phyloP scores from a whole-genome alignment of 1,284 basidiomycete genomes.

The Ustilago esculenta region DNA sequence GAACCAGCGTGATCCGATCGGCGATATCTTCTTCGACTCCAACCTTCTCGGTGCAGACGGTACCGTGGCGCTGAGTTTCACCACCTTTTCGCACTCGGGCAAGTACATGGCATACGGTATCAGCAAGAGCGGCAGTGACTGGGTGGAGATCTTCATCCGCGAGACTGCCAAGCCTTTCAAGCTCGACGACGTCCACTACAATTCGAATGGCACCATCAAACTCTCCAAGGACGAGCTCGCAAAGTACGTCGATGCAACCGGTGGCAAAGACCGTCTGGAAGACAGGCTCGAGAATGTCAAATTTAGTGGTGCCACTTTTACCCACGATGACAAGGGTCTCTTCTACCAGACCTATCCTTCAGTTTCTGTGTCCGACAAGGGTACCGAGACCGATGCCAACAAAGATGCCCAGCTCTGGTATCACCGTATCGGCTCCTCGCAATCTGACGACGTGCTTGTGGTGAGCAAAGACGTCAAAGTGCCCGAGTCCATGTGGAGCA shows the following conservation, averaged over 20 bases:
- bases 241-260: slow-evolving; percentile 38
- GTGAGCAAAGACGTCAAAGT: slow-evolving; percentile 56
- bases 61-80: slow-evolving; percentile 57
- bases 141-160: slow-evolving; percentile 61
- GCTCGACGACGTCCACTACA: slow-evolving; percentile 38
- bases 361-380: slow-evolving; percentile 52
- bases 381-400: slow-evolving; percentile 64
- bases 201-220: slow-evolving; percentile 44
- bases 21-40: slow-evolving; percentile 62
- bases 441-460: slow-evolving; percentile 59
- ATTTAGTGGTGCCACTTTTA: slow-evolving; percentile 57
- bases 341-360: slow-evolving; percentile 65
- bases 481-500: slow-evolving; percentile 57
- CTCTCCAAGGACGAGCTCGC: slow-evolving; percentile 34
- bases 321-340: slow-evolving; percentile 62
- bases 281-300: slow-evolving; percentile 62
- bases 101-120: slow-evolving; percentile 63
- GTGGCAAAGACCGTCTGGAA: slow-evolving; percentile 53
- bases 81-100: slow-evolving; percentile 60
- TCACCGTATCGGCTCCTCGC: slow-evolving; percentile 60
- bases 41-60: slow-evolving; percentile 62
- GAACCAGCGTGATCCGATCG: slow-evolving; percentile 48
- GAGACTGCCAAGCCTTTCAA: slow-evolving; percentile 55
- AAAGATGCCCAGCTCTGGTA: slow-evolving; percentile 64
- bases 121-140: slow-evolving; percentile 64